Percentiles rank a stretch among this genome's conserved stretches.
Conservation (phyloP, 1,139 yeast genomes). For the Kazachstania sp. region DNA sequence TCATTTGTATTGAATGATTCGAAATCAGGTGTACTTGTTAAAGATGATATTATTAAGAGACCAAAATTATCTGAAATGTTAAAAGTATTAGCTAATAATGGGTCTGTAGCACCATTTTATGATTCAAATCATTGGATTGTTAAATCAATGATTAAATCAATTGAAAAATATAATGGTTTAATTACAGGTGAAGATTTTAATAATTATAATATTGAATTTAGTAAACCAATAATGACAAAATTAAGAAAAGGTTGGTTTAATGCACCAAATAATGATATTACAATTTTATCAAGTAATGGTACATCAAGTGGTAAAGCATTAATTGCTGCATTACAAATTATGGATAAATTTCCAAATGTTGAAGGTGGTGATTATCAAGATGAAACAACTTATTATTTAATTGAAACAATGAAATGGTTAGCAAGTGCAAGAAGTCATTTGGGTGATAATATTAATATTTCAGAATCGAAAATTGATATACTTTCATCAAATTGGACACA, state of each 20-base stretch:
- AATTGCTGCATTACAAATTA: constrained; percentile 60
- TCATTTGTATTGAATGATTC: constrained; percentile 39
- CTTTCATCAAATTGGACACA: constrained; percentile 48
- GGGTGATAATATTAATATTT: constrained; percentile 48
- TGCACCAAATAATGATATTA: constrained; percentile 37
- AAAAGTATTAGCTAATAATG: constrained; percentile 59
- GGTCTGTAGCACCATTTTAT: constrained; percentile 69
- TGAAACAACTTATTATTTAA: constrained; percentile 53
- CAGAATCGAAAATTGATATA: constrained; percentile 28
- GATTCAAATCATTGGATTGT: constrained; percentile 77
- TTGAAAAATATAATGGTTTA: constrained; percentile 51
- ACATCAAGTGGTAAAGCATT: constrained; percentile 81
- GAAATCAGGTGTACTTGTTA: constrained; percentile 31
- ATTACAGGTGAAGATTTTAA: constrained; percentile 55
- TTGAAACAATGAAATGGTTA: constrained; percentile 92
- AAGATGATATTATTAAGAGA: constrained; percentile 56
- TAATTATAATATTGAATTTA: constrained; percentile 47
- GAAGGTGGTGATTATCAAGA: constrained; percentile 39
- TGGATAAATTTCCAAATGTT: constrained; percentile 37
- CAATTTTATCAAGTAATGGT: constrained; percentile 63
- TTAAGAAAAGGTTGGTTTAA: constrained; percentile 21
- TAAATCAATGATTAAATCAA: constrained; percentile 40
- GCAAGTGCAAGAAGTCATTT: constrained; percentile 74
- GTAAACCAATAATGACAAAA: constrained; percentile 44
- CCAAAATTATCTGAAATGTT: constrained; percentile 59